phyloP scores from a whole-genome alignment of 139 green algal species.

The Picochlorum sp. region DNA sequence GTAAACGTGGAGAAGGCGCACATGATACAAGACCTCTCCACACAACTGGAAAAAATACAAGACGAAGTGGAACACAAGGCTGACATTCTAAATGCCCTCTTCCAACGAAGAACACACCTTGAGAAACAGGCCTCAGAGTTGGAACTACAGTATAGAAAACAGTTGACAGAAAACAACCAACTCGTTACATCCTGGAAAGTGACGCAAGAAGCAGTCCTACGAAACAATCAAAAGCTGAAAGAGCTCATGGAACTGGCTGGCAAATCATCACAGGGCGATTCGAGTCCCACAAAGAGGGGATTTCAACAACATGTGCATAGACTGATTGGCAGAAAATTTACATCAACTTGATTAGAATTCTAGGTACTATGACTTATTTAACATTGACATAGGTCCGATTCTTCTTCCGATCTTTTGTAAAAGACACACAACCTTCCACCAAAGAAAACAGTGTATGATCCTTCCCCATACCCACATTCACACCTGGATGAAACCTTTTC shows the following conservation, averaged over 20 bases:
- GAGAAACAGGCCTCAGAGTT: background rate
- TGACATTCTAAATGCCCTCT: background rate
- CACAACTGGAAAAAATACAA: background rate
- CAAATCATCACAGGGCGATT: background rate
- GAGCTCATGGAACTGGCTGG: background rate
- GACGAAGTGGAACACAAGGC: background rate
- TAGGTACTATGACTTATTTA: background rate
- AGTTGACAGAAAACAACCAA: background rate
- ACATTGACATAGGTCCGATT: conserved; percentile 24
- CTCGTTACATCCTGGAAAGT: background rate
- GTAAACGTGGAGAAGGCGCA: background rate
- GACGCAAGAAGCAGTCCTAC: background rate
- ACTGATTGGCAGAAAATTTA: too few relatives aligned
- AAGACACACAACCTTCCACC: conserved; percentile 58
- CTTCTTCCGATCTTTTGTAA: conserved; percentile 31
- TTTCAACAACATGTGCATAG: background rate
- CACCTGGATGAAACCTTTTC: conserved; percentile 76
- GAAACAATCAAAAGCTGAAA: background rate
- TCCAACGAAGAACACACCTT: background rate
- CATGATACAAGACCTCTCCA: background rate
- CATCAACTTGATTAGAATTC: too few relatives aligned
- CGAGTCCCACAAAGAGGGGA: background rate
- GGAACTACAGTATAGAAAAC: background rate
- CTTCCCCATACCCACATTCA: conserved; percentile 69
- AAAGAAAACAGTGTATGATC: conserved; percentile 88